A percentile compares a stretch with the other conserved stretches of the same genome.
These are phyloP conservation scores for Penicillium sp. DNA, from an alignment of 2,329 filamentous ascomycete genomes.

Conservation along the genomic window DNA sequence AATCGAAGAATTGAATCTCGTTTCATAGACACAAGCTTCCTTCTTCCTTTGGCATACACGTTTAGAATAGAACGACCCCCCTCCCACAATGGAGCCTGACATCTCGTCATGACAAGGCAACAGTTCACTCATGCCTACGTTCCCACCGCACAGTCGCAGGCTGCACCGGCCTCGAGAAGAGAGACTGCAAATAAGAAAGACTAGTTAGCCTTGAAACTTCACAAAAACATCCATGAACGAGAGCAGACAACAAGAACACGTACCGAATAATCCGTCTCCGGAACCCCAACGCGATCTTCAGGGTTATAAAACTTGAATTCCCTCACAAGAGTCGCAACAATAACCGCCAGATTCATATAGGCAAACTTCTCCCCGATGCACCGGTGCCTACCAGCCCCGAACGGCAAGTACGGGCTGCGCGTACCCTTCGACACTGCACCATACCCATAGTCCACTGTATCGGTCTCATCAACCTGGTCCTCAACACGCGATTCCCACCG, in stretches of 20 bases:
- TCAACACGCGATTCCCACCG: slow-evolving; percentile 54
- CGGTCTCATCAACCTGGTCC: slow-evolving; percentile 47
- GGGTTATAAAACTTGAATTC: slow-evolving; percentile 61
- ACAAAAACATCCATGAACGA: background rate
- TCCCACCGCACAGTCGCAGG: slow-evolving; percentile 28
- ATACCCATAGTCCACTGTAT: slow-evolving; percentile 63
- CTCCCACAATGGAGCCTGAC: background rate
- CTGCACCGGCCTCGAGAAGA: slow-evolving; percentile 28
- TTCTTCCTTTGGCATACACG: background rate
- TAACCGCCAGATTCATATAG: slow-evolving; percentile 67
- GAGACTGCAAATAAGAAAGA: slow-evolving; percentile 16
- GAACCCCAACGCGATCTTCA: slow-evolving; percentile 57
- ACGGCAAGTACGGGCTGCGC: slow-evolving; percentile 65
- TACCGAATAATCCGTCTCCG: slow-evolving; percentile 65
- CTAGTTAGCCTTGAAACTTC: background rate
- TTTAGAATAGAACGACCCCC: background rate
- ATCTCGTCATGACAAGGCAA: background rate
- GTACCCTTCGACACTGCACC: slow-evolving; percentile 62
- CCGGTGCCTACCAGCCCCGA: slow-evolving; percentile 70
- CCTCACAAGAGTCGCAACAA: slow-evolving; percentile 63
- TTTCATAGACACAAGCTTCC: background rate
- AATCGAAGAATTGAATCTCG: too few species aligned
- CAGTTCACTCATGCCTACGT: background rate
- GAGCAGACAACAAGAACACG: slow-evolving; percentile 30
- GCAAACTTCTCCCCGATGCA: slow-evolving; percentile 78